These are phyloP conservation scores for Talaromyces verruculosus DNA, from an alignment of 2,329 filamentous ascomycete species.

Conservation along the genomic window DNA sequence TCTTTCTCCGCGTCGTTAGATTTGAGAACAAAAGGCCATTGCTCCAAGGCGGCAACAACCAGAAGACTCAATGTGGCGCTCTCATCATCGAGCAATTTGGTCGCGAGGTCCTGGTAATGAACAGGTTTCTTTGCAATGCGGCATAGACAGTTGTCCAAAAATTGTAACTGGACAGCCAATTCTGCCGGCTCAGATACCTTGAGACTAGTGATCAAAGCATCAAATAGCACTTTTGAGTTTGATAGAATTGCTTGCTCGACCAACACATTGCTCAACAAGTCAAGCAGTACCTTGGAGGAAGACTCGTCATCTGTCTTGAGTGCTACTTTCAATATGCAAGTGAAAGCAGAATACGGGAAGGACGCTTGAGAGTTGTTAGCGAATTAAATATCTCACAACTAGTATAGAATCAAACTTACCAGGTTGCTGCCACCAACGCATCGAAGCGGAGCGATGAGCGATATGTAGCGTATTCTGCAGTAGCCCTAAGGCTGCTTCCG, in stretches of 20 bases:
- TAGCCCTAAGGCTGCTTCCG: slow-evolving; percentile 66
- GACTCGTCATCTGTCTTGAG: slow-evolving; percentile 32
- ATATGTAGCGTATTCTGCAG: slow-evolving; percentile 79
- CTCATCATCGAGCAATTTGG: slow-evolving; percentile 40
- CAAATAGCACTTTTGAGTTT: slow-evolving; percentile 35
- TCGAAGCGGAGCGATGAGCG: slow-evolving; percentile 74
- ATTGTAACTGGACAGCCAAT: slow-evolving; percentile 58
- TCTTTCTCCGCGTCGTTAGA: slow-evolving; percentile 48
- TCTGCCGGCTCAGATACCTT: slow-evolving; percentile 33
- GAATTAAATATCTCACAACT: slow-evolving; percentile 15
- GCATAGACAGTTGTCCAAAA: slow-evolving; percentile 79
- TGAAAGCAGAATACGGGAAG: slow-evolving; percentile 45
- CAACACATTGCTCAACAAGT: slow-evolving; percentile 37
- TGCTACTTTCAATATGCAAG: slow-evolving; percentile 43
- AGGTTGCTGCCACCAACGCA: slow-evolving; percentile 85
- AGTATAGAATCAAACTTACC: slow-evolving; percentile 39
- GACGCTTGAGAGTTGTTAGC: slow-evolving; percentile 27
- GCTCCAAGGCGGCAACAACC: slow-evolving; percentile 69
- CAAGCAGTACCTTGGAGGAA: slow-evolving; percentile 36
- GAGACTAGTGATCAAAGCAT: slow-evolving; percentile 41
- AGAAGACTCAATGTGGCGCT: slow-evolving; percentile 59
- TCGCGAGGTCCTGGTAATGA: slow-evolving; percentile 66
- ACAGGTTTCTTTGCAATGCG: slow-evolving; percentile 74
- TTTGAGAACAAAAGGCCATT: slow-evolving; percentile 68
- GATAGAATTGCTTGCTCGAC: slow-evolving; percentile 41